Evolutionary conservation across 176 grass and related monocot species (phyloP), one percentile per base, ranked within the genome.

Genomic region (Dactylis glomerata): DNA sequence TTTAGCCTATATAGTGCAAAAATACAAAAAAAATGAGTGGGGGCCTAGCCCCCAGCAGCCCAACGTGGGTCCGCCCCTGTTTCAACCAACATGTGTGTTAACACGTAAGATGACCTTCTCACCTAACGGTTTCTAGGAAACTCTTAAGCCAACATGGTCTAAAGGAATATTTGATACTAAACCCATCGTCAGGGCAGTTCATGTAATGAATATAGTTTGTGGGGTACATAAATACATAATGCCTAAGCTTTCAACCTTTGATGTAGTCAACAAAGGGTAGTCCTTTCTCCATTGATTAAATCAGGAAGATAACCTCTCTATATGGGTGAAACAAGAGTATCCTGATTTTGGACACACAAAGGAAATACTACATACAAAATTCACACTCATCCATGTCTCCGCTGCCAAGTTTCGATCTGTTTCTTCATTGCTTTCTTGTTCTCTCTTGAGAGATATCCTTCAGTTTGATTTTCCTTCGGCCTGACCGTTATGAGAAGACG

Each of bases 151-250:
- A 44, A 71, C 37, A 26, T 7, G 38, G 68, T 11, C 11, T 42
- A 68, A 71, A 71, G 12, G 68, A 42, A 44, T 71, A 44, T 71
- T 1, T 26, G n/a, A 26, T 44, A 2, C 4, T 23, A 0, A 12
- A 2, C 26, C 3, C 1, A 4, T 15, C 12, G 58, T 0, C 1
- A 28, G 1, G 0, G 24, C 0, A 28, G 0, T 2, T 2, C 58
- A 15, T 28, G 58, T 28, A 62, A 62, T 62, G 26, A 62, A 2
- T 62, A 62, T 62, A 58, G 36, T 40, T 40, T n/a, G 20, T 12
- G 23, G 66, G 66, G 10, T 10, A 69, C 10, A 69, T n/a, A n/a
- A n/a, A n/a, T n/a, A n/a, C n/a, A n/a, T 40, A 20, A 41, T 69
- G 3, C 66, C 66, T 23, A 69, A 23, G 33, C 3, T 20, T 69